A percentile compares a stretch with the other conserved stretches of the same genome.
These are phyloP conservation scores for Neurospora tetrasperma DNA, from an alignment of 495 filamentous ascomycete genomes.

Conservation along the genomic window DNA sequence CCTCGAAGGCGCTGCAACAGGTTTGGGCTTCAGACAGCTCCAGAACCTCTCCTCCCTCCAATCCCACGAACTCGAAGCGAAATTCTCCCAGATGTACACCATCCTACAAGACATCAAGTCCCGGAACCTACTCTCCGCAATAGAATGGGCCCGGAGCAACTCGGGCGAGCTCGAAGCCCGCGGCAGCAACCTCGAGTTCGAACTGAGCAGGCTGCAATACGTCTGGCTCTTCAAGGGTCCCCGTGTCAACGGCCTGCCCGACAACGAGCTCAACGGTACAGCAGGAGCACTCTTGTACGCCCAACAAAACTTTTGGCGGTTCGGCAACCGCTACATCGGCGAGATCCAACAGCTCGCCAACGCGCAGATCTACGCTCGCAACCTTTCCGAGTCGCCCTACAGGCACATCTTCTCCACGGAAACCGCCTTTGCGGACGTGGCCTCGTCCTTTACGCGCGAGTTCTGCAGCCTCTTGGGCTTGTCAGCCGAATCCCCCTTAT, in stretches of 20 bases:
- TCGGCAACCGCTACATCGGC: slow-evolving; percentile 51
- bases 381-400: slow-evolving; percentile 65
- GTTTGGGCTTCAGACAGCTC: slow-evolving; percentile 7
- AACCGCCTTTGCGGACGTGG: slow-evolving; percentile 68
- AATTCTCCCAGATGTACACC: slow-evolving; percentile 82
- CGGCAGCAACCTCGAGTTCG: slow-evolving; percentile 90
- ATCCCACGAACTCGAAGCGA: slow-evolving; percentile 58
- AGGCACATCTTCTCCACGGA: slow-evolving; percentile 59
- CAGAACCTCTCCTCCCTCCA: slow-evolving; percentile 46
- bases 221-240: slow-evolving; percentile 64
- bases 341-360: slow-evolving; percentile 70
- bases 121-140: slow-evolving; percentile 69
- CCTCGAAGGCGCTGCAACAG: background rate
- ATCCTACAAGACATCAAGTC: slow-evolving; percentile 69
- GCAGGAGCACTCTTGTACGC: slow-evolving; percentile 64
- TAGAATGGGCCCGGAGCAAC: slow-evolving; percentile 71
- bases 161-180: slow-evolving; percentile 60
- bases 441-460: slow-evolving; percentile 76
- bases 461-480: slow-evolving; percentile 89
- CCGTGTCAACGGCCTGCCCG: slow-evolving; percentile 33
- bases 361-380: slow-evolving; percentile 67
- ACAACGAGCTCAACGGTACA: slow-evolving; percentile 28
- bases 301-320: slow-evolving; percentile 44
- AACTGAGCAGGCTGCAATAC: slow-evolving; percentile 78
- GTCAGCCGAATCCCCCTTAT: slow-evolving; percentile 79